phyloP scores from a whole-genome alignment of 306 rosid genomes.

The Aeschynomene evenia region DNA sequence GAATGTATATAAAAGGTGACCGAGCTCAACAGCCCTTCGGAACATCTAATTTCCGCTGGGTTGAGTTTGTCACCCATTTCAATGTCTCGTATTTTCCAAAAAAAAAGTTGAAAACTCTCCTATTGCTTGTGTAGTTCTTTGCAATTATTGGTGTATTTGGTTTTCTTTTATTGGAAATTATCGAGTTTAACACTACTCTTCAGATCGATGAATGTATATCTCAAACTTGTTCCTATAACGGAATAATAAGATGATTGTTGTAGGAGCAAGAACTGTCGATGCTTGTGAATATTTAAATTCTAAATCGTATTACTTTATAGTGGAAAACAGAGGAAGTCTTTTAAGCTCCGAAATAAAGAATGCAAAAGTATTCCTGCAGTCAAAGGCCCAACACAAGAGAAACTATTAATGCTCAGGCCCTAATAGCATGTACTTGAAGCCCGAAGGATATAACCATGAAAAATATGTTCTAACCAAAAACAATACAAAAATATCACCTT shows the following conservation, averaged over 20 bases:
- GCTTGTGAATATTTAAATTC: not conserved
- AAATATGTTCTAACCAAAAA: no score
- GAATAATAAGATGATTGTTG: not conserved
- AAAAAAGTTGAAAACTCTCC: not conserved
- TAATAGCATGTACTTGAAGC: not conserved
- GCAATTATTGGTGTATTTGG: not conserved
- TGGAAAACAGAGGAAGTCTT: not conserved
- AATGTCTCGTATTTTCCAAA: not conserved
- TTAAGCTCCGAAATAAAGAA: not conserved
- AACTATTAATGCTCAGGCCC: not conserved
- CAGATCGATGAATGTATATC: not conserved
- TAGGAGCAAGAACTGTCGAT: not conserved
- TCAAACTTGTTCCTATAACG: not conserved
- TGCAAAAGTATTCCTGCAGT: no score
- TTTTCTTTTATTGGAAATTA: not conserved
- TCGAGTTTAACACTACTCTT: not conserved
- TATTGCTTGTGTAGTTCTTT: not conserved
- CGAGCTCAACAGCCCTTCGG: constrained; percentile 27
- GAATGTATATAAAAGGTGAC: constrained; percentile 53
- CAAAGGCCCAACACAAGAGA: not conserved
- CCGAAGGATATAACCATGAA: not conserved
- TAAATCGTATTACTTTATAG: no score
- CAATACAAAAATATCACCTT: no score
- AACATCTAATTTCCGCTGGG: constrained; percentile 13
- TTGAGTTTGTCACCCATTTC: constrained; percentile 14